Conservation (phyloP, 345 rosid genomes). For the Lumnitzera racemosa region DNA sequence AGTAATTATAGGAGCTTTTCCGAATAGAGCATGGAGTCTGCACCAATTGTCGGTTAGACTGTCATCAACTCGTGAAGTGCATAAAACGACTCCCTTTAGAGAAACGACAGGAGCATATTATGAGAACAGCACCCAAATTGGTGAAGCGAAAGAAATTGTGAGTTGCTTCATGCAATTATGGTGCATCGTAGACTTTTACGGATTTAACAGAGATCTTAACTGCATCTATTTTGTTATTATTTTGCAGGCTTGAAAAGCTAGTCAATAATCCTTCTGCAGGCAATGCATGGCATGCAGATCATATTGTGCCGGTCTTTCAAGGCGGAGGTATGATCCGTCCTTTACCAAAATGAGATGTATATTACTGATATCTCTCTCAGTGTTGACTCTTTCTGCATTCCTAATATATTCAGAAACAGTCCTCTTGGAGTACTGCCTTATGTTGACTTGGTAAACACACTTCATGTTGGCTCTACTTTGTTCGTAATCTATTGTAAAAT, state of each 20-base stretch:
- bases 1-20: slow-evolving; percentile 68
- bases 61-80: slow-evolving; percentile 71
- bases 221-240: neutral
- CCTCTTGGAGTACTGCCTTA: neutral
- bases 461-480: no score
- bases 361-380: neutral
- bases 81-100: slow-evolving; percentile 63
- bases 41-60: slow-evolving; percentile 74
- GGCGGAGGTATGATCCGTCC: slow-evolving; percentile 66
- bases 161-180: slow-evolving; percentile 15
- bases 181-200: no score
- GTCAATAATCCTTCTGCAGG: slow-evolving; percentile 73
- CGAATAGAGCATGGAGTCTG: slow-evolving; percentile 79
- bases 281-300: slow-evolving; percentile 97
- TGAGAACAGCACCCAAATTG: slow-evolving; percentile 60
- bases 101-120: slow-evolving; percentile 45
- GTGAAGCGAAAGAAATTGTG: slow-evolving; percentile 59
- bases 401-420: neutral
- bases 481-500: no score
- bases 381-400: neutral
- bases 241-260: slow-evolving; percentile 65
- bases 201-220: no score
- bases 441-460: neutral
- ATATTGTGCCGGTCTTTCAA: slow-evolving; percentile 73
- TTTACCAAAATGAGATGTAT: neutral